These are phyloP conservation scores for Trypanosoma caninum DNA, from an alignment of 208 protist species.

Conservation along the genomic window DNA sequence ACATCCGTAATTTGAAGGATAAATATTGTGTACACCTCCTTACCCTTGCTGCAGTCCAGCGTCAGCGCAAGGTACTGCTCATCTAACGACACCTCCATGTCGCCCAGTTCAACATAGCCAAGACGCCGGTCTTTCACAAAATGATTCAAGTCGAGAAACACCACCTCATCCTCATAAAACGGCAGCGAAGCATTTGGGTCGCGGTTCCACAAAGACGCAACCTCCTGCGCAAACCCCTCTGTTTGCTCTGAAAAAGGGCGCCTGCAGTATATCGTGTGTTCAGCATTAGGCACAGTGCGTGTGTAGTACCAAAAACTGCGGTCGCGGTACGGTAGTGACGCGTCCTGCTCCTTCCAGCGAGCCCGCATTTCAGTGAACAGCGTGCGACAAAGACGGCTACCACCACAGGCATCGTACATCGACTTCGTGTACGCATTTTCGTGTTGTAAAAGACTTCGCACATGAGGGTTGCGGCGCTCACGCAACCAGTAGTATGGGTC, in stretches of 20 bases:
- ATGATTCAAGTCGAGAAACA: slow-evolving; percentile 69
- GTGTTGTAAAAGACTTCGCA: slow-evolving; percentile 31
- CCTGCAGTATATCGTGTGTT: slow-evolving; percentile 57
- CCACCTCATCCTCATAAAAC: slow-evolving; percentile 50
- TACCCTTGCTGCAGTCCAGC: slow-evolving; percentile 62
- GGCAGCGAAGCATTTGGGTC: slow-evolving; percentile 42
- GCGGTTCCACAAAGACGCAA: slow-evolving; percentile 23
- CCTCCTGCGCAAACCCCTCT: slow-evolving; percentile 42
- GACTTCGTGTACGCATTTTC: slow-evolving; percentile 48
- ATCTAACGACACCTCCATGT: slow-evolving; percentile 59
- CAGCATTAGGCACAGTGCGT: slow-evolving; percentile 42
- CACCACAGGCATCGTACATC: slow-evolving; percentile 28
- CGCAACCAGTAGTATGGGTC: slow-evolving; percentile 61
- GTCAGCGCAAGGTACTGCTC: slow-evolving; percentile 40
- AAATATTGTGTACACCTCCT: slow-evolving; percentile 62
- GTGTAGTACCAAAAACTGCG: slow-evolving; percentile 73
- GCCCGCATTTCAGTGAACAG: slow-evolving; percentile 55
- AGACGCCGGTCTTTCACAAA: slow-evolving; percentile 47
- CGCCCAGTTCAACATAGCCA: slow-evolving; percentile 49
- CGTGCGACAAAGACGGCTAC: slow-evolving; percentile 16
- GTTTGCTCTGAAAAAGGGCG: slow-evolving; percentile 35
- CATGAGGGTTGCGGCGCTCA: slow-evolving; percentile 33
- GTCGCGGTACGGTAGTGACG: slow-evolving; percentile 49
- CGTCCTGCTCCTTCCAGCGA: slow-evolving; percentile 42
- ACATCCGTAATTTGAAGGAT: slow-evolving; percentile 45